Evolutionary conservation across 169 alveolate species (phyloP), one percentile per base, ranked within the genome.

Genomic region (Eimeria mitis): DNA sequence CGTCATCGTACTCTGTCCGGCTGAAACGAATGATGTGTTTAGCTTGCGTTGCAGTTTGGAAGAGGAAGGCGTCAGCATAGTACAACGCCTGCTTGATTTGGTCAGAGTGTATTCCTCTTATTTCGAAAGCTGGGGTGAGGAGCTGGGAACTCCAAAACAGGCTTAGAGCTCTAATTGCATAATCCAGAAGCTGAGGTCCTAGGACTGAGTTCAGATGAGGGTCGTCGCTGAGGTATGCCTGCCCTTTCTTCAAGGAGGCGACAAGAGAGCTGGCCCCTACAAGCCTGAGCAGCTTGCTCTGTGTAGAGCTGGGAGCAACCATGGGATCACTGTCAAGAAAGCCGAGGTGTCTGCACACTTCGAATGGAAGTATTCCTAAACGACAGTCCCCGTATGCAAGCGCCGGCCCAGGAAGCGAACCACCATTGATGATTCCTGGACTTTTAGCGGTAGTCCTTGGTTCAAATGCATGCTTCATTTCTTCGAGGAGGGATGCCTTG

Each of bases 341-440:
- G 16, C 92, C 92, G 40, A 87, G 71, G 49, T 87, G 92, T 52
- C 92, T 87, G 92, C 92, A 87, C 37, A 87, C 92, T 61, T 59
- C 78, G 54, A 87, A 87, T 25, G 81, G 68, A 25, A 87, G 92
- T 40, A 87, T 87, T 42, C 92, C 92, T 28, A 87, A 37, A 68
- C 92, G 92, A 44, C 92, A 87, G 63, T 87, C 92, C 49, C 92
- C 92, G n/a, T 87, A 87, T 9, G 92, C 92, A 25, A 87, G 92
- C 13, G 92, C 92, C 31, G 92, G 92, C 28, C 92, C 92, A 28
- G 92, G 92, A 31, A 87, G 92, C 52, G 81, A 42, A 47, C 65
- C 52, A n/a, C 81, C 92, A 42, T 13, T 42, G 61, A 25, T 49
- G 19, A 63, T 49, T 63, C 63, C 63, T 59, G 65, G 37, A 4